These are phyloP conservation scores for Tolypocladium guangdongense DNA, from an alignment of 2,329 filamentous ascomycete species.

Conservation along the genomic window DNA sequence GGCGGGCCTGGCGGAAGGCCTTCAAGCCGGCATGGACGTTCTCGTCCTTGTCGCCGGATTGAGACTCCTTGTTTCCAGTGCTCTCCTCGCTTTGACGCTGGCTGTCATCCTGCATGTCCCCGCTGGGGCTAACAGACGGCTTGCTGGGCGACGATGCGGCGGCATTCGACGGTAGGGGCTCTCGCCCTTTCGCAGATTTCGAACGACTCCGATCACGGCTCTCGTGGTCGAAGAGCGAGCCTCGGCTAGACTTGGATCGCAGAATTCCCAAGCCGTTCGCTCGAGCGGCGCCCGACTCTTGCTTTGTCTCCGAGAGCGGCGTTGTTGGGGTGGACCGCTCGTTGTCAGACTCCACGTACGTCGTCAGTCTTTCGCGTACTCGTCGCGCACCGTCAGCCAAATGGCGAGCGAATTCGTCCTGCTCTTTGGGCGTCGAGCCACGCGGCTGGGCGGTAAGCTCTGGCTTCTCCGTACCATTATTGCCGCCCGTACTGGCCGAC, in stretches of 20 bases:
- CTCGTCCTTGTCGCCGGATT: conserved; percentile 24
- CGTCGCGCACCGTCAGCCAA: conserved; percentile 59
- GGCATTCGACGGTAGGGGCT: conserved; percentile 35
- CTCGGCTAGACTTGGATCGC: conserved; percentile 54
- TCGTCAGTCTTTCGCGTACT: conserved; percentile 63
- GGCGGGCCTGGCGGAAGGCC: conserved; percentile 46
- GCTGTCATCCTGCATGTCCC: not conserved
- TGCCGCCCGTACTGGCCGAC: not conserved
- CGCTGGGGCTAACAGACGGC: conserved; percentile 10
- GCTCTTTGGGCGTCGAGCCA: conserved; percentile 26
- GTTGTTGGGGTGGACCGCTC: conserved; percentile 19
- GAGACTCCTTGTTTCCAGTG: not conserved
- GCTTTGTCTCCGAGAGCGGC: conserved; percentile 24
- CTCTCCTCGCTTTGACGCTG: not conserved
- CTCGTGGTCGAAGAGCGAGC: conserved; percentile 46
- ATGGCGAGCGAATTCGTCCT: conserved; percentile 63
- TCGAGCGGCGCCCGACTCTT: conserved; percentile 21
- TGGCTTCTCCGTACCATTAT: not conserved
- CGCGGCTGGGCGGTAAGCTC: not conserved
- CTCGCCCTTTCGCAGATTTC: conserved; percentile 53
- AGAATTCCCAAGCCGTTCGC: conserved; percentile 53
- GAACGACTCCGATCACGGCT: conserved; percentile 27
- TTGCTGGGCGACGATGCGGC: conserved; percentile 29
- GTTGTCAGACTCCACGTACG: conserved; percentile 53
- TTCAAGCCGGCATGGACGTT: conserved; percentile 39